A percentile compares a stretch with the other conserved stretches of the same genome.
Evolutionary conservation across 2,329 filamentous ascomycete genomes (phyloP).

Genomic region (Ceratocystis albifundus): DNA sequence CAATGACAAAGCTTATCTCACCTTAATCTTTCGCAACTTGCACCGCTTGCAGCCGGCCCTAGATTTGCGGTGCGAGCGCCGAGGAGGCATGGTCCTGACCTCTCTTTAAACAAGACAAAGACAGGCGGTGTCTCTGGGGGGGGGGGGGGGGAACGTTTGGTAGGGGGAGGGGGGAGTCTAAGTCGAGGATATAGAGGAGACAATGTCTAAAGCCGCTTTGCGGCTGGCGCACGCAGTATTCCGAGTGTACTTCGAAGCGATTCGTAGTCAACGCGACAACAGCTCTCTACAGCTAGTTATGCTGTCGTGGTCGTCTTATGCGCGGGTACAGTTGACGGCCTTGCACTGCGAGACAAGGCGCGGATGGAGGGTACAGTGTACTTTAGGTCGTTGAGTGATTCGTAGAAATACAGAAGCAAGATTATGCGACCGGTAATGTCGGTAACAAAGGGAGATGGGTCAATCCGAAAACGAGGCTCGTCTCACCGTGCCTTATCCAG

Average conservation of each 20-base stretch:
- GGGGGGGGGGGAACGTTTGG: too few relatives aligned
- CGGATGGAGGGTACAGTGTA: too few relatives aligned
- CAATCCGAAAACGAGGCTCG: slow-evolving; percentile 19
- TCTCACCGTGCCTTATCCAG: slow-evolving; percentile 24
- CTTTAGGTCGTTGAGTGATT: neutral
- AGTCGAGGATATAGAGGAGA: neutral
- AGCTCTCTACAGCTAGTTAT: neutral
- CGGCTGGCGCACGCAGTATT: neutral
- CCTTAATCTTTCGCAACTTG: slow-evolving; percentile 60
- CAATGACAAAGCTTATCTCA: slow-evolving; percentile 27
- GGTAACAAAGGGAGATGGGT: slow-evolving; percentile 9
- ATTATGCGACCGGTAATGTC: neutral
- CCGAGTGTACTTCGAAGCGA: neutral
- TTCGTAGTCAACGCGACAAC: neutral
- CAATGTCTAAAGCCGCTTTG: neutral
- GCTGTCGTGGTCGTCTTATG: neutral
- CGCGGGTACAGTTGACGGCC: too few relatives aligned
- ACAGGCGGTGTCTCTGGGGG: neutral
- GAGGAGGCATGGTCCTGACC: slow-evolving; percentile 44
- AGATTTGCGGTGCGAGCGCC: slow-evolving; percentile 59
- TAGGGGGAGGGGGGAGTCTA: neutral
- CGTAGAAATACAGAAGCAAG: neutral
- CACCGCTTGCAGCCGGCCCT: slow-evolving; percentile 54
- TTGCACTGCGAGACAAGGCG: too few relatives aligned
- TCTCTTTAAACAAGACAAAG: neutral